A percentile compares a stretch with the other conserved stretches of the same genome.
Conservation (phyloP, 2,329 filamentous ascomycete genomes). For the Penicillium vulpinum region DNA sequence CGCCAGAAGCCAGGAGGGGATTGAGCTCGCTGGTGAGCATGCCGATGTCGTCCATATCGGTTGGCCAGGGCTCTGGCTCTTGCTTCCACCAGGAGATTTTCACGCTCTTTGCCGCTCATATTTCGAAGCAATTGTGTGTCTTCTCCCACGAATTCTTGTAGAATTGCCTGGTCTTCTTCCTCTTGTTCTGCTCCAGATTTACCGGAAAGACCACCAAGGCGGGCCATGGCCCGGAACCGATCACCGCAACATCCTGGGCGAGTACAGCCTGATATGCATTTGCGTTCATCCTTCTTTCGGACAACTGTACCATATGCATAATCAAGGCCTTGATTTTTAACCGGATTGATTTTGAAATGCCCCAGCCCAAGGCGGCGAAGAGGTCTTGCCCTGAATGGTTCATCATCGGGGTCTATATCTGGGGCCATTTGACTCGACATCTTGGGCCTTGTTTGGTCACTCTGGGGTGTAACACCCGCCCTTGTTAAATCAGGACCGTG, state of each 20-base stretch:
- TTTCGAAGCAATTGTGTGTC: conserved; percentile 34
- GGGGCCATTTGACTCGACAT: conserved; percentile 5
- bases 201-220: conserved; percentile 35
- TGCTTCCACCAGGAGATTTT: conserved; percentile 71
- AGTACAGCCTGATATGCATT: conserved; percentile 71
- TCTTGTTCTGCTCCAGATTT: conserved; percentile 16
- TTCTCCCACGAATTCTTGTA: conserved; percentile 58
- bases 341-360: conserved; percentile 82
- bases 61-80: conserved; percentile 72
- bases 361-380: conserved; percentile 60
- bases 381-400: conserved; percentile 59
- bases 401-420: conserved; percentile 31
- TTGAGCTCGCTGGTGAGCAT: conserved; percentile 67
- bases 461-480: neutral
- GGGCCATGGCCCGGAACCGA: conserved; percentile 67
- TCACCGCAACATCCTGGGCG: conserved; percentile 75
- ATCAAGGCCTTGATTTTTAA: conserved; percentile 66
- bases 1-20: conserved; percentile 91
- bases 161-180: conserved; percentile 28
- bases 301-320: conserved; percentile 76
- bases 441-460: neutral
- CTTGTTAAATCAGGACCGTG: neutral
- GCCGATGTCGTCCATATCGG: conserved; percentile 72
- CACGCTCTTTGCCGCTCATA: conserved; percentile 62
- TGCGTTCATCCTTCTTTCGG: conserved; percentile 67